Conservation (phyloP, 2,329 filamentous ascomycete species). For the Grosmannia penicillata region DNA sequence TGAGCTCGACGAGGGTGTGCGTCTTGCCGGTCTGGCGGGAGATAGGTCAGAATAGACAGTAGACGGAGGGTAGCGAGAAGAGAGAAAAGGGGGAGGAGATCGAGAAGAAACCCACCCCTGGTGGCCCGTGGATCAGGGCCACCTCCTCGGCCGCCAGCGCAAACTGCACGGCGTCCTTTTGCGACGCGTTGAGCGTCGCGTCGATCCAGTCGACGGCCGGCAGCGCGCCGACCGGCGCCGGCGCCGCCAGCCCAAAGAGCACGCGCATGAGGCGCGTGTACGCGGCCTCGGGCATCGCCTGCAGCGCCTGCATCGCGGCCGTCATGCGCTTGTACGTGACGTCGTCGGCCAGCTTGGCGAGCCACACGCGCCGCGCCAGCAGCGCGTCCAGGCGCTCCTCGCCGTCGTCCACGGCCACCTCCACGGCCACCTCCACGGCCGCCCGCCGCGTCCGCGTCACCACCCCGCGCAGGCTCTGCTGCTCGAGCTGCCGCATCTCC, state of each 20-base stretch:
- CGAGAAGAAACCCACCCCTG: conserved; percentile 41
- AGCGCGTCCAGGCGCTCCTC: conserved; percentile 26
- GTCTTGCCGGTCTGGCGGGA: conserved; percentile 72
- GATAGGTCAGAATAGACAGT: conserved; percentile 3
- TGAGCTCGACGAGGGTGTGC: conserved; percentile 87
- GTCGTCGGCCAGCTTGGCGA: conserved; percentile 54
- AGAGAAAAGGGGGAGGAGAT: background rate
- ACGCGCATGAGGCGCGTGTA: conserved; percentile 47
- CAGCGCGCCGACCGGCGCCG: conserved; percentile 30
- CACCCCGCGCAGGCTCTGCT: conserved; percentile 54
- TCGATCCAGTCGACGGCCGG: conserved; percentile 45
- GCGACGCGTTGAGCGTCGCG: conserved; percentile 46
- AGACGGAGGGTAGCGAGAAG: background rate
- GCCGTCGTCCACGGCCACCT: conserved; percentile 42
- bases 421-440: conserved; percentile 51
- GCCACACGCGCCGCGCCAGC: conserved; percentile 34
- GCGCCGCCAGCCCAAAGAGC: conserved; percentile 43
- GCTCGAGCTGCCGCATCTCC: conserved; percentile 56
- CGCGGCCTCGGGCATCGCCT: conserved; percentile 40
- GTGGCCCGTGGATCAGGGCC: conserved; percentile 84
- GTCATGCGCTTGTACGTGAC: conserved; percentile 54
- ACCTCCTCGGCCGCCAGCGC: conserved; percentile 70
- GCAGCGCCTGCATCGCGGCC: conserved; percentile 42
- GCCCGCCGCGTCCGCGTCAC: conserved; percentile 47
- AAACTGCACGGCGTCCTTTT: conserved; percentile 62